Evolutionary conservation across 1,284 basidiomycete genomes (phyloP).

Genomic region (Porogramme epimiltina): DNA sequence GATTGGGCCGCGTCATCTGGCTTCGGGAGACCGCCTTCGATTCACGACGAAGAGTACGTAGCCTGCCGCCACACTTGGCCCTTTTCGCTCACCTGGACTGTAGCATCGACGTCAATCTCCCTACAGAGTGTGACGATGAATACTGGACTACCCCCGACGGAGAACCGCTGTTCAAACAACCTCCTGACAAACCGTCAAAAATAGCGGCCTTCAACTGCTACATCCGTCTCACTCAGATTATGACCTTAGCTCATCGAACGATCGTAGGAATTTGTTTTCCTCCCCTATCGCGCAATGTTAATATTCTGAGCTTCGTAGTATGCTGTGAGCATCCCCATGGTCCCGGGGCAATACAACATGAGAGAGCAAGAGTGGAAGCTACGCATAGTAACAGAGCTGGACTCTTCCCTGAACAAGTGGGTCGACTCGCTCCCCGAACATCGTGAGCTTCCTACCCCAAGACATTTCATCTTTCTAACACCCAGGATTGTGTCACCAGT

Average conservation of each 20-base stretch:
- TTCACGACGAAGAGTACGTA: conserved; percentile 83
- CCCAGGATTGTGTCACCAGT: background rate
- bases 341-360: conserved; percentile 16
- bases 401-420: conserved; percentile 27
- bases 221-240: conserved; percentile 63
- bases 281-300: background rate
- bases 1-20: conserved; percentile 67
- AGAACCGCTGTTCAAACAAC: conserved; percentile 50
- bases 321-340: conserved; percentile 22
- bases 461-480: conserved; percentile 23
- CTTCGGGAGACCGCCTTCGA: conserved; percentile 79
- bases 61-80: no score
- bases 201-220: conserved; percentile 59
- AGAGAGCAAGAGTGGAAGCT: conserved; percentile 24
- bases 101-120: conserved; percentile 68
- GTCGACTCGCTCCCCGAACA: conserved; percentile 21
- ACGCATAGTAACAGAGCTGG: conserved; percentile 23
- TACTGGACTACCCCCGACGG: conserved; percentile 57
- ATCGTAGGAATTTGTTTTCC: conserved; percentile 45
- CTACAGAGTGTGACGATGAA: conserved; percentile 72
- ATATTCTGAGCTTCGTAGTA: conserved; percentile 7
- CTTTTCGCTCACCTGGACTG: background rate
- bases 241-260: conserved; percentile 60
- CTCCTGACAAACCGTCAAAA: conserved; percentile 49
- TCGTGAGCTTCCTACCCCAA: conserved; percentile 32